Evolutionary conservation across 768 basidiomycete species (phyloP).

Genomic region (Kwoniella newhampshirensis): DNA sequence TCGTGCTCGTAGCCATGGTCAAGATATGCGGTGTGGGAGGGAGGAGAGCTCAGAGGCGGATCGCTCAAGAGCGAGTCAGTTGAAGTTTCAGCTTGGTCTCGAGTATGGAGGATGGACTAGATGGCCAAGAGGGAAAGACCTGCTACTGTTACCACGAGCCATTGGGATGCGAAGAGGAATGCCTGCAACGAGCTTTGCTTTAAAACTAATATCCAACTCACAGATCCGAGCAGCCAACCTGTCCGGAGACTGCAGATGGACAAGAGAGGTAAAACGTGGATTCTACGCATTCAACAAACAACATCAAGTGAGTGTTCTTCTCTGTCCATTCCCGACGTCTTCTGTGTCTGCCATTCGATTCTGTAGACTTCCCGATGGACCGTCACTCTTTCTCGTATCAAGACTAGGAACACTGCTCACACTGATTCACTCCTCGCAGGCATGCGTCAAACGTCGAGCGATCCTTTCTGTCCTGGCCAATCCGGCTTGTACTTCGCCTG

Average conservation of each 20-base stretch:
- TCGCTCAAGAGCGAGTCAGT: too few relatives aligned
- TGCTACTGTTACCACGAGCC: not conserved
- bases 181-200: too few relatives aligned
- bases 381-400: too few relatives aligned
- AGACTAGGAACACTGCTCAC: not conserved
- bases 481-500: slow-evolving; percentile 72
- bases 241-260: slow-evolving; percentile 87
- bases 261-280: slow-evolving; percentile 75
- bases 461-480: slow-evolving; percentile 77
- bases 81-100: not conserved
- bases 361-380: too few relatives aligned
- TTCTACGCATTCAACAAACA: slow-evolving; percentile 82
- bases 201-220: not conserved
- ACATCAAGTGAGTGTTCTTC: slow-evolving; percentile 68
- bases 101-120: not conserved
- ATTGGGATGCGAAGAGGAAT: not conserved
- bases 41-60: not conserved
- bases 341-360: not conserved
- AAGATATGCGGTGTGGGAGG: not conserved
- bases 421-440: slow-evolving; percentile 56
- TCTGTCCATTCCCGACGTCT: slow-evolving; percentile 1
- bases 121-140: not conserved
- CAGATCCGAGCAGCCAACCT: slow-evolving; percentile 94
- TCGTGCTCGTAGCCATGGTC: too few relatives aligned
- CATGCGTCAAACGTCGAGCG: slow-evolving; percentile 85